phyloP scores from a whole-genome alignment of 2,329 filamentous ascomycete genomes.

The Sporothrix inflata region DNA sequence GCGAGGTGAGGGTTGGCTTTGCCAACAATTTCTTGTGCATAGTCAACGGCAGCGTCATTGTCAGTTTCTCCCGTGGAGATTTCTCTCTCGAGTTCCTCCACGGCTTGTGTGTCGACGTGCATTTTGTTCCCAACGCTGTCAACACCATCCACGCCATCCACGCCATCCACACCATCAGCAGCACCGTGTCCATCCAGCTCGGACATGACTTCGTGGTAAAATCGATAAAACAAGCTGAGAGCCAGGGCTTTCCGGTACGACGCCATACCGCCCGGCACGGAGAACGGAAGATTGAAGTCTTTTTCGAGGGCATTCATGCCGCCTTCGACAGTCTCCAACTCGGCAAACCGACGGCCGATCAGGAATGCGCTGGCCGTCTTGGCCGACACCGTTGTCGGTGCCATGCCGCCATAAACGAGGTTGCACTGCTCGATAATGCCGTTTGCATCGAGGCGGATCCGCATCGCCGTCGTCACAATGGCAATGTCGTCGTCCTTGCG shows the following conservation, averaged over 20 bases:
- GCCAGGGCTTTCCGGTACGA: conserved; percentile 91
- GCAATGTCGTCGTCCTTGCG: conserved; percentile 98
- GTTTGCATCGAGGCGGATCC: conserved; percentile 67
- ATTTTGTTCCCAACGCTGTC: conserved; percentile 35
- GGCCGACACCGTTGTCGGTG: conserved; percentile 84
- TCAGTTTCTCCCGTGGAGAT: conserved; percentile 84
- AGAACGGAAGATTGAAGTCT: conserved; percentile 87
- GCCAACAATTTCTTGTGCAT: conserved; percentile 80
- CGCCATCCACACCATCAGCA: neutral
- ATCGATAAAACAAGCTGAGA: conserved; percentile 93
- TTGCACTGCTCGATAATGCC: conserved; percentile 74
- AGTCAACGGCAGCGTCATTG: conserved; percentile 71
- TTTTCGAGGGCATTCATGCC: conserved; percentile 85
- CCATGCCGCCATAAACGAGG: conserved; percentile 94
- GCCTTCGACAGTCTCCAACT: conserved; percentile 82
- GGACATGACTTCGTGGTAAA: conserved; percentile 85
- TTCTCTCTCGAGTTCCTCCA: conserved; percentile 81
- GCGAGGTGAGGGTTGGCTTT: conserved; percentile 86
- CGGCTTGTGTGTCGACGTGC: conserved; percentile 68
- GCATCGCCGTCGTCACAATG: conserved; percentile 87
- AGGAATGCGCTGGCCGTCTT: conserved; percentile 76
- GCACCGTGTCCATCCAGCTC: conserved; percentile 51
- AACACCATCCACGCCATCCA: conserved; percentile 28
- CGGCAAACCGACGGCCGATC: conserved; percentile 75
- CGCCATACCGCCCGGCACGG: conserved; percentile 96